A percentile compares a stretch with the other conserved stretches of the same genome.
phyloP scores from a whole-genome alignment of 805 yeast genomes.

The Hanseniaspora meyeri region DNA sequence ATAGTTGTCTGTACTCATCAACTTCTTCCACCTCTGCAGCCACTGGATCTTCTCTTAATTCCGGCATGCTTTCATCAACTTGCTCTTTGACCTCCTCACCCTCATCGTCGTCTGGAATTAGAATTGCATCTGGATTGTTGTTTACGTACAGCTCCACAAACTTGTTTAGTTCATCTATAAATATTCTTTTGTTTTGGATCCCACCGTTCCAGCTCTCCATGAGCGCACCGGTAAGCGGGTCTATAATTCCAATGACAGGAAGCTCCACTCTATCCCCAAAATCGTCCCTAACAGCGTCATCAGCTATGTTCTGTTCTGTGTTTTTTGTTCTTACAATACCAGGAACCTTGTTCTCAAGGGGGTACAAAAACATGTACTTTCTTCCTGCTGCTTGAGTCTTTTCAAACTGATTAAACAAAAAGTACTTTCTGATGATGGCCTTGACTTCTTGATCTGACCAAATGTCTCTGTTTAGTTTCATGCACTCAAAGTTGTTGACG shows the following conservation, averaged over 20 bases:
- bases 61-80: slow-evolving; percentile 12
- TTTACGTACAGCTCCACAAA: slow-evolving; percentile 31
- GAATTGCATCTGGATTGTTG: slow-evolving; percentile 8
- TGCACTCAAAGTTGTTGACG: slow-evolving; percentile 72
- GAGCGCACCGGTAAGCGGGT: slow-evolving; percentile 92
- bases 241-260: slow-evolving; percentile 87
- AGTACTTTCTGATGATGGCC: slow-evolving; percentile 49
- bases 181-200: slow-evolving; percentile 47
- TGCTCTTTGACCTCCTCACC: slow-evolving; percentile 18
- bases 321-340: slow-evolving; percentile 12
- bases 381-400: slow-evolving; percentile 64
- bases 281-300: background rate
- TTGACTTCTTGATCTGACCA: slow-evolving; percentile 69
- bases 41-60: no score
- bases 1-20: slow-evolving; percentile 35
- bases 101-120: slow-evolving; percentile 4
- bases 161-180: slow-evolving; percentile 55
- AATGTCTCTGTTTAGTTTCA: slow-evolving; percentile 79
- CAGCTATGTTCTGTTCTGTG: background rate
- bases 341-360: slow-evolving; percentile 34
- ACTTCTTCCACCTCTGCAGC: slow-evolving; percentile 40
- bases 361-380: slow-evolving; percentile 60
- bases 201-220: slow-evolving; percentile 59
- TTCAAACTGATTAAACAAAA: slow-evolving; percentile 77
- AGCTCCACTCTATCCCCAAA: slow-evolving; percentile 21